These are phyloP conservation scores for Diaporthe helianthi DNA, from an alignment of 2,329 filamentous ascomycete genomes.

Conservation along the genomic window DNA sequence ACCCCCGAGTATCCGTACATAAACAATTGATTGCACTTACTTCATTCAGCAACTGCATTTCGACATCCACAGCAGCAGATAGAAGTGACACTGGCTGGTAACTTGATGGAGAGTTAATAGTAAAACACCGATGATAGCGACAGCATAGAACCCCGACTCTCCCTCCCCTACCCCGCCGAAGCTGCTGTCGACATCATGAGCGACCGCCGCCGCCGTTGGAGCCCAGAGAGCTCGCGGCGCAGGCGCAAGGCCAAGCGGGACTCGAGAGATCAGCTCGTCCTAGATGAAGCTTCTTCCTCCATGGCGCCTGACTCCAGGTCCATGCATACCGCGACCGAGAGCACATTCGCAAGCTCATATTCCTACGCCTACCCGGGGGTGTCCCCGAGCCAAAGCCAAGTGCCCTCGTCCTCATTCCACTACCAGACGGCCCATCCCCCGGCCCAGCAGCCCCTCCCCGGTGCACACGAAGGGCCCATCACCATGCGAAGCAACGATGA, in stretches of 20 bases:
- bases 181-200: constrained; percentile 56
- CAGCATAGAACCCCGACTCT: background rate
- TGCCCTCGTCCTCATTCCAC: constrained; percentile 25
- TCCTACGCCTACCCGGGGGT: constrained; percentile 14
- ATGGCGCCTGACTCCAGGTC: constrained; percentile 31
- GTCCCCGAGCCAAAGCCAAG: constrained; percentile 11
- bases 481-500: constrained; percentile 30
- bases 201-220: constrained; percentile 62
- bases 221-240: constrained; percentile 61
- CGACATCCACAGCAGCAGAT: constrained; percentile 7
- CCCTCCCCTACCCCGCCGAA: background rate
- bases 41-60: constrained; percentile 10
- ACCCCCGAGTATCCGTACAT: constrained; percentile 26
- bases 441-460: constrained; percentile 24
- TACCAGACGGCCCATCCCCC: constrained; percentile 3
- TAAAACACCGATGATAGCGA: constrained; percentile 29
- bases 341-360: constrained; percentile 28
- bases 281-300: constrained; percentile 38
- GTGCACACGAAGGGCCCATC: constrained; percentile 13
- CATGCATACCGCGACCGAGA: constrained; percentile 24
- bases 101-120: background rate
- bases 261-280: constrained; percentile 49
- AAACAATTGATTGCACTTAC: constrained; percentile 16
- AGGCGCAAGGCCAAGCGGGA: constrained; percentile 54
- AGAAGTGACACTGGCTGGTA: background rate